Evolutionary conservation across 345 rosid species (phyloP).

Genomic region (Hibiscus mutabilis): DNA sequence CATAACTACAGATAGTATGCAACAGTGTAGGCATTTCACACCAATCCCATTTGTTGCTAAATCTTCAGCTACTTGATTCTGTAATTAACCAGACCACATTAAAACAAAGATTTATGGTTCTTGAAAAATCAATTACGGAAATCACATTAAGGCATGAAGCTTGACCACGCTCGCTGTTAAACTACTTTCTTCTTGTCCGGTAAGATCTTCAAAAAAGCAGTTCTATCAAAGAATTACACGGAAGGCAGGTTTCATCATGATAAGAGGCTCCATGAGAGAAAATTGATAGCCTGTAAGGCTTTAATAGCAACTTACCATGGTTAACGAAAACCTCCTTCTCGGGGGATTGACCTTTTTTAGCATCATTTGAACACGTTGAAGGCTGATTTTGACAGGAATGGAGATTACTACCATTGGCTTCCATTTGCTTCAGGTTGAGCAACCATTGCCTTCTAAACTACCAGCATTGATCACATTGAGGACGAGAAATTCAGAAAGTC

Average conservation of each 20-base stretch:
- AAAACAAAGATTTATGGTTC: background rate
- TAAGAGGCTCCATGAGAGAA: background rate
- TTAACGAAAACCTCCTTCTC: slow-evolving; percentile 21
- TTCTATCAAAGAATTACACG: background rate
- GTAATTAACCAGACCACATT: background rate
- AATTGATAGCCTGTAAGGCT: background rate
- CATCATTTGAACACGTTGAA: slow-evolving; percentile 2
- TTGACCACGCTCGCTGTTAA: background rate
- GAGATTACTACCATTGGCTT: slow-evolving; percentile 16
- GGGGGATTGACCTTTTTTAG: slow-evolving; percentile 11
- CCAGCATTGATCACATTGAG: background rate
- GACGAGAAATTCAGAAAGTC: background rate
- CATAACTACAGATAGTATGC: background rate
- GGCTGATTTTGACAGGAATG: slow-evolving; percentile 16
- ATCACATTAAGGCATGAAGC: background rate
- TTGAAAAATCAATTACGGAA: background rate
- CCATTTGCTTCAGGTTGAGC: slow-evolving; percentile 18
- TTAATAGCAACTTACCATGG: slow-evolving; percentile 18
- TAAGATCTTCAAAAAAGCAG: background rate
- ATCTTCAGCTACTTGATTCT: background rate
- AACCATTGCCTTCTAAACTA: slow-evolving; percentile 18
- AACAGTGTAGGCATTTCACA: too few relatives aligned
- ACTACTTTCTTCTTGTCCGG: background rate
- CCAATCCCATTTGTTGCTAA: background rate
- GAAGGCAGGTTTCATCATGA: background rate